phyloP scores from a whole-genome alignment of 352 stramenopile genomes.

The Thraustotheca clavata region DNA sequence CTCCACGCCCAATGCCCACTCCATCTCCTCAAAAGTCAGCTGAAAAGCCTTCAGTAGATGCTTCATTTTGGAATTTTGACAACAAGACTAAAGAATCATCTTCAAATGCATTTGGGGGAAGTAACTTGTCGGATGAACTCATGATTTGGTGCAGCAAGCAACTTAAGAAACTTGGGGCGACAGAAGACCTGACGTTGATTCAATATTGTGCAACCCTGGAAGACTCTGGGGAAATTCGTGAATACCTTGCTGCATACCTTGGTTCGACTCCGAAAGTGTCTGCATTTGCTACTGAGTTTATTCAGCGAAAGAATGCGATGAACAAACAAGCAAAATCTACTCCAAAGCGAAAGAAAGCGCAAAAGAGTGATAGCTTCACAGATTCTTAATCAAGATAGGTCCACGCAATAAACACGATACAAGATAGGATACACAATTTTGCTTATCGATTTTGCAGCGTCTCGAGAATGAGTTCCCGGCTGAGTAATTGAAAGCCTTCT shows the following conservation, averaged over 20 bases:
- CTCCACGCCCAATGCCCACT: neutral
- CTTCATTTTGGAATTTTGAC: constrained; percentile 81
- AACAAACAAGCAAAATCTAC: neutral
- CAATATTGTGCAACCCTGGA: constrained; percentile 95
- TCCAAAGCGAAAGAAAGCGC: constrained; percentile 7
- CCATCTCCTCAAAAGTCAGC: constrained; percentile 28
- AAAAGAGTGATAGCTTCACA: no score
- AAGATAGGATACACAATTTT: no score
- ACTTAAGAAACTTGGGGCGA: constrained; percentile 61
- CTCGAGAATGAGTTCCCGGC: constrained; percentile 83
- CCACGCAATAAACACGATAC: no score
- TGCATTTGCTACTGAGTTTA: constrained; percentile 96
- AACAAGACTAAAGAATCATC: neutral
- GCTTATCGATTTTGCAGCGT: constrained; percentile 78
- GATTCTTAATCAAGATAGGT: no score
- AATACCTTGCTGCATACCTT: constrained; percentile 96
- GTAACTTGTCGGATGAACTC: constrained; percentile 42
- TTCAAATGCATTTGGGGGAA: neutral
- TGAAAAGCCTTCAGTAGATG: constrained; percentile 46
- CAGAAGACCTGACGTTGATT: constrained; percentile 77
- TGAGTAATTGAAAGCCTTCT: constrained; percentile 77
- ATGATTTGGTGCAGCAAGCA: constrained; percentile 75
- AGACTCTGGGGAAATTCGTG: constrained; percentile 89
- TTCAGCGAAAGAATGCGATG: constrained; percentile 85
- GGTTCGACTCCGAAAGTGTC: constrained; percentile 93